Conservation (phyloP, 345 rosid genomes). For the Ceriops decandra region DNA sequence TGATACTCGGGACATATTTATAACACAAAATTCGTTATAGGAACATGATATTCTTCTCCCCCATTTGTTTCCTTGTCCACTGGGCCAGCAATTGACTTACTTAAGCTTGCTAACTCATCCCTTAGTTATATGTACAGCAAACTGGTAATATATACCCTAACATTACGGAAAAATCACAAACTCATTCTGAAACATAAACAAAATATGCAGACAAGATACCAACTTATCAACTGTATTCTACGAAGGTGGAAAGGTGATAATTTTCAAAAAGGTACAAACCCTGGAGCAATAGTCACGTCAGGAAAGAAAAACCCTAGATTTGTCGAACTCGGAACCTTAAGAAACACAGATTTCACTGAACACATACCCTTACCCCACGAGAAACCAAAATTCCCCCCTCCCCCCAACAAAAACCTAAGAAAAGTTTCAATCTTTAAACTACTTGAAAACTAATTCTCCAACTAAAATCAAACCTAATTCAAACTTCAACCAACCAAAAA, state of each 20-base stretch:
- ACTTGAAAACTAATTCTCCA: neutral
- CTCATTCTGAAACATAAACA: neutral
- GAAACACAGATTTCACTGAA: neutral
- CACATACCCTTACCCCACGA: neutral
- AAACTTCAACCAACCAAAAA: constrained; percentile 17
- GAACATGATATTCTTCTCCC: no score
- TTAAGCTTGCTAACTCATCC: neutral
- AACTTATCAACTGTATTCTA: no score
- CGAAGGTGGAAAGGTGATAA: no score
- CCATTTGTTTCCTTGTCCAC: no score
- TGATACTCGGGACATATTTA: neutral
- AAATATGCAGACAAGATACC: neutral
- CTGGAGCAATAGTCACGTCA: neutral
- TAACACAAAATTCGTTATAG: no score
- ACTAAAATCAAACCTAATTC: neutral
- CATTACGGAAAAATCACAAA: neutral
- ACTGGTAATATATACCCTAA: neutral
- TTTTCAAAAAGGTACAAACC: neutral
- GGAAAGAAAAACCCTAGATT: constrained; percentile 25
- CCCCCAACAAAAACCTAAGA: neutral
- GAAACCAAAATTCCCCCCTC: neutral
- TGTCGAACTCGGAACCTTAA: constrained; percentile 3
- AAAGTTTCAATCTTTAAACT: neutral
- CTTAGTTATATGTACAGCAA: neutral
- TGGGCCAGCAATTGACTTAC: neutral